phyloP scores from a whole-genome alignment of 441 rosid species.

The Erodium moschatum region DNA sequence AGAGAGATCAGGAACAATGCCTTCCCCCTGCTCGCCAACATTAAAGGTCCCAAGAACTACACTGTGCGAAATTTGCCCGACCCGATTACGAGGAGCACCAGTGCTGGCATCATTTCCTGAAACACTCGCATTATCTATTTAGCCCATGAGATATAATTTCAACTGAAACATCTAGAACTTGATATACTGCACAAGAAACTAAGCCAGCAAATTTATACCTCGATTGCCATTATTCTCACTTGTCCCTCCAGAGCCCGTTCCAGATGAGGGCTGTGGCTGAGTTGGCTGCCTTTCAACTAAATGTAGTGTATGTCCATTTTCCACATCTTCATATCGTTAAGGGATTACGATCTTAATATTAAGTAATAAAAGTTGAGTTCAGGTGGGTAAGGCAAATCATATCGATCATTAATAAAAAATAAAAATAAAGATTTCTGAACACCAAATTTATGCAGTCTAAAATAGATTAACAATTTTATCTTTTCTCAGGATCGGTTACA shows the following conservation, averaged over 20 bases:
- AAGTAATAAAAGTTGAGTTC: neutral
- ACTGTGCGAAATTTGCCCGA: conserved; percentile 71
- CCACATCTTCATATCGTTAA: conserved; percentile 67
- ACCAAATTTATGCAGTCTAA: neutral
- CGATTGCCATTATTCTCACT: conserved; percentile 36
- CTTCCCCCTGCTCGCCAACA: conserved; percentile 77
- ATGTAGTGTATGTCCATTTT: conserved; percentile 88
- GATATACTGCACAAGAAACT: conserved; percentile 17
- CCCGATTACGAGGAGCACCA: conserved; percentile 46
- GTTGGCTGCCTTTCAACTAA: conserved; percentile 75
- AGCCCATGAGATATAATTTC: neutral
- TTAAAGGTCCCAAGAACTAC: conserved; percentile 79
- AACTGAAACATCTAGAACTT: conserved; percentile 4
- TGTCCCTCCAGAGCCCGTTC: conserved; percentile 44
- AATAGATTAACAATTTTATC: neutral
- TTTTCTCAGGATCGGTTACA: conserved; percentile 3
- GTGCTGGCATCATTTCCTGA: conserved; percentile 47
- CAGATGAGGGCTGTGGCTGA: conserved; percentile 47
- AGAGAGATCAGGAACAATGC: conserved; percentile 49
- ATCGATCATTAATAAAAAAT: neutral
- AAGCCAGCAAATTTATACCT: conserved; percentile 31
- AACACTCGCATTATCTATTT: conserved; percentile 5
- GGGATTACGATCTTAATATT: conserved; percentile 20
- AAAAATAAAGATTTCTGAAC: neutral
- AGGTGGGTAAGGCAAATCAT: neutral